These are phyloP conservation scores for Phalaenopsis aphrodite DNA, from an alignment of 106 monocot species.

Conservation along the genomic window DNA sequence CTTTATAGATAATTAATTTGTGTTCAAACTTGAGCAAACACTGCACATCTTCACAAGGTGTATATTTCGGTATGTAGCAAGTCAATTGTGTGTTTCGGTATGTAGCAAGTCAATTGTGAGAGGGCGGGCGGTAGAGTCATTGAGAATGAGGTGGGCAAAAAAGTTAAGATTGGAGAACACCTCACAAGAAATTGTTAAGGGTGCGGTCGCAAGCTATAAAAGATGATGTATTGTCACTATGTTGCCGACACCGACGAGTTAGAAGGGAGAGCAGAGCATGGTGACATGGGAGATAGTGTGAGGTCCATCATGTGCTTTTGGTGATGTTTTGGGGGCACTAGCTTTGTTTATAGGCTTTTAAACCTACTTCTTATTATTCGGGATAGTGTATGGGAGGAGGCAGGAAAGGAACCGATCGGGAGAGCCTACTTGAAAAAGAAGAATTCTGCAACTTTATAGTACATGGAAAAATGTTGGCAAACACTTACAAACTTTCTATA, in stretches of 20 bases:
- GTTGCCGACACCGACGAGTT: constrained; percentile 26
- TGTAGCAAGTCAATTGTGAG: too few species aligned
- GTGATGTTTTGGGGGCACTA: background rate
- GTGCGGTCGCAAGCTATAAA: too few species aligned
- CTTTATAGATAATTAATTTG: constrained; percentile 42
- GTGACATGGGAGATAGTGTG: constrained; percentile 17
- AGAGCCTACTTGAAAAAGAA: background rate
- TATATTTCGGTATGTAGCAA: constrained; percentile 33
- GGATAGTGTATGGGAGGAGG: too few species aligned
- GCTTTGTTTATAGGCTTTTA: background rate
- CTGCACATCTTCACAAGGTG: constrained; percentile 58
- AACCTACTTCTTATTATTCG: too few species aligned
- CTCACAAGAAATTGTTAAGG: too few species aligned
- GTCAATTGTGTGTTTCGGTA: constrained; percentile 11
- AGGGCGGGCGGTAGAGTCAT: too few species aligned
- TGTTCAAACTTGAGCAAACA: constrained; percentile 38
- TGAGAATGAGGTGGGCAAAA: too few species aligned
- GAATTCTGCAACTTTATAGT: background rate
- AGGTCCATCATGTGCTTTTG: constrained; percentile 11
- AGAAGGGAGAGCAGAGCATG: constrained; percentile 26
- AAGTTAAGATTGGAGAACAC: too few species aligned
- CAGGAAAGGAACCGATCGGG: too few species aligned
- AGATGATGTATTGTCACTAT: too few species aligned
- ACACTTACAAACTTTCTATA: too few species aligned
- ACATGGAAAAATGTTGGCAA: background rate